phyloP scores from a whole-genome alignment of 352 stramenopile species.

The Aphanomyces stellatus region DNA sequence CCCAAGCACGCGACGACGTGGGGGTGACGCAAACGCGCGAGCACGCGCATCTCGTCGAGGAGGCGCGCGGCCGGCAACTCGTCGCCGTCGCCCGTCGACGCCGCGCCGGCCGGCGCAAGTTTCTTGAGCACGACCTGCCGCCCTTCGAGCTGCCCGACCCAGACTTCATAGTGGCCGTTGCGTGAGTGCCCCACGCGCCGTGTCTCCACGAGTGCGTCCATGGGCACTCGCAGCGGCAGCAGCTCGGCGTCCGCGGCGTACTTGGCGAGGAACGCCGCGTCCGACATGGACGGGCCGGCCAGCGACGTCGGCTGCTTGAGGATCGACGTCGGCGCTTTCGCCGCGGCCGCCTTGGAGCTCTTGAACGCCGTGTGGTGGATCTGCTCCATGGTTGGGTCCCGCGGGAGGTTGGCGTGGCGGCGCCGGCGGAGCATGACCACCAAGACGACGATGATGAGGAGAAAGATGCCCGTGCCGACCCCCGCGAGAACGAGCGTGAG shows the following conservation, averaged over 20 bases:
- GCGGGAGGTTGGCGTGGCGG: neutral
- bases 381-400: neutral
- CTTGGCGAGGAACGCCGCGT: neutral
- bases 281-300: neutral
- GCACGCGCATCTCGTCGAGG: neutral
- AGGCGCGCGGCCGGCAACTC: neutral
- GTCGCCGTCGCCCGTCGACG: neutral
- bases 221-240: neutral
- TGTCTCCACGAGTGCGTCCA: neutral
- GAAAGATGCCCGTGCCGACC: neutral
- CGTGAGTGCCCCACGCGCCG: neutral
- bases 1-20: neutral
- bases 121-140: neutral
- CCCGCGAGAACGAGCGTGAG: neutral
- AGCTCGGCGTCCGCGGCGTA: conserved; percentile 3
- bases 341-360: neutral
- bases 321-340: neutral
- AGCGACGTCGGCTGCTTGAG: neutral
- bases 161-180: neutral
- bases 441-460: neutral
- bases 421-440: neutral
- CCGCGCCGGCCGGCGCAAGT: neutral
- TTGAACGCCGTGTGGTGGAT: neutral
- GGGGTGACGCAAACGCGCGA: neutral
- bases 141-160: conserved; percentile 3